Base-by-base conservation (phyloP, 176 grass and related monocot species). In the Cymbopogon citratus region DNA sequence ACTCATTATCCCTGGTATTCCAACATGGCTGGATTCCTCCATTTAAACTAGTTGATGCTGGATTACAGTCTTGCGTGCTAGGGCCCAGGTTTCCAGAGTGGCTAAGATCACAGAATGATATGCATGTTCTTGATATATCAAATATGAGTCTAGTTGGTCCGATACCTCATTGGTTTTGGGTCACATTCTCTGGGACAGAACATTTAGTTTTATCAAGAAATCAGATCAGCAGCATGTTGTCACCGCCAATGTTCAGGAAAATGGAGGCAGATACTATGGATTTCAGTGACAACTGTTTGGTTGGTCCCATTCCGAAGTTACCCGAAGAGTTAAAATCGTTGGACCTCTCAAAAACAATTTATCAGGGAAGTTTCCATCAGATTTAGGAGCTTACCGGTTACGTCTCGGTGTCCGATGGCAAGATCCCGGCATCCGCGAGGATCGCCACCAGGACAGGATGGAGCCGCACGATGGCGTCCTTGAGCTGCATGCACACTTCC, bases 141-240 rank as follows among this genome's bases (percentile, higher is more conserved):
- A 69, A 76, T 18, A 49, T 61, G 31, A 41, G 61, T 3, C 71
- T 85, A 40, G 11, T n/a, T 43, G 77, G n/a, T 38, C 5, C 29
- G 0, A 29, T 90, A 62, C 87, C 87, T 1, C 14, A 54, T 16
- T 86, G 83, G 87, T 79, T 90, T 46, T 90, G 77, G 83, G 38
- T 14, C 9, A 46, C 75, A 1, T 79, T 74, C 66, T 90, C 63
- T 3, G 12, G 5, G 3, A 13, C 74, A 15, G 0, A 2, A 0
- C 1, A 18, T 60, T 51, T 89, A 25, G 10, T 39, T 59, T 29
- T 85, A 2, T 85, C 82, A 26, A 60, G 57, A 15, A 89, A 89
- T 71, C 4, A 40, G 0, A 69, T 89, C 6, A 72, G 5, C 1
- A 63, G 77, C 6, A 35, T 19, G 3, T 6, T 84, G n/a, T 45